A percentile compares a stretch with the other conserved stretches of the same genome.
These are phyloP conservation scores for Solanum sitiens DNA, from an alignment of 257 asterid genomes.

Conservation along the genomic window DNA sequence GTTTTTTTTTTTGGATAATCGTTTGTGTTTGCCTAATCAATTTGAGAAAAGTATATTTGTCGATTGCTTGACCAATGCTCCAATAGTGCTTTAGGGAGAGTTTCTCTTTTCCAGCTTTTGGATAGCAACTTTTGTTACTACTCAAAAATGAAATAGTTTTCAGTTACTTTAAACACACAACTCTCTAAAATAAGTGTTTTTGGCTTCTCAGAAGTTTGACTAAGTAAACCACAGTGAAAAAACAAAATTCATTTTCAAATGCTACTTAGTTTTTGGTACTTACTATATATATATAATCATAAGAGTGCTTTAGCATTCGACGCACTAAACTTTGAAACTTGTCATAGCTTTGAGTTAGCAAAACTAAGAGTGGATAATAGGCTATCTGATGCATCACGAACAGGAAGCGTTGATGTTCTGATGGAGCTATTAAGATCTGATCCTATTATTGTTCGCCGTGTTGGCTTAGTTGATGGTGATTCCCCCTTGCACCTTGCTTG, in stretches of 20 bases:
- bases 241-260: not conserved
- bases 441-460: not conserved
- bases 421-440: not conserved
- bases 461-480: not conserved
- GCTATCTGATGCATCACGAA: not conserved
- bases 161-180: accelerated
- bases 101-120: not conserved
- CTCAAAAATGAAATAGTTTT: not conserved
- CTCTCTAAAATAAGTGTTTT: not conserved
- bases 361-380: not conserved
- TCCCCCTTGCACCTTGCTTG: not conserved
- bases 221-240: not conserved
- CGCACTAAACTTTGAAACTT: not conserved
- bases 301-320: not conserved
- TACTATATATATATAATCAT: not conserved
- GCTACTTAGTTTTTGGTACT: not conserved
- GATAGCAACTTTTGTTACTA: not conserved
- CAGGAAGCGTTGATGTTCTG: not conserved
- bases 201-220: not conserved
- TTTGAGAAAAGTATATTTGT: not conserved
- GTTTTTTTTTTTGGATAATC: not conserved
- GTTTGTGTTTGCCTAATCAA: not conserved
- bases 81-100: not conserved
- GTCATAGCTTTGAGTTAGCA: not conserved
- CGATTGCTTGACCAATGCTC: not conserved